A percentile compares a stretch with the other conserved stretches of the same genome.
Evolutionary conservation across 345 rosid genomes (phyloP).

Genomic region (Linum trigynum): DNA sequence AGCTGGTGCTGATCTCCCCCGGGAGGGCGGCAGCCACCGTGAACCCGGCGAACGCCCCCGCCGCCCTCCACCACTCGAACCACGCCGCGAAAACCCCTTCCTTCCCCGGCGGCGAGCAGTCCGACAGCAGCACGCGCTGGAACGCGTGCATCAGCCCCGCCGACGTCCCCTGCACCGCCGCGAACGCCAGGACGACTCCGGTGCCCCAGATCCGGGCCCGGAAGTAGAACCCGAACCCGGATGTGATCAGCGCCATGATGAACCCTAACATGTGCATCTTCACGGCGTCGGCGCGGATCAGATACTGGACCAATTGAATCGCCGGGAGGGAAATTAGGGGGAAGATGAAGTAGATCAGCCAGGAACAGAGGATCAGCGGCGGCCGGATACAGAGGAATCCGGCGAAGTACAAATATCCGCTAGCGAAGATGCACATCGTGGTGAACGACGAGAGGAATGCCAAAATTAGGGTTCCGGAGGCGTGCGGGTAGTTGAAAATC

Average conservation of each 20-base stretch:
- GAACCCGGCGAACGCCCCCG: slow-evolving; percentile 46
- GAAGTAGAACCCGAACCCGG: slow-evolving; percentile 37
- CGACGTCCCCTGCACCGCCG: slow-evolving; percentile 46
- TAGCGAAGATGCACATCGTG: slow-evolving; percentile 48
- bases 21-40: slow-evolving; percentile 37
- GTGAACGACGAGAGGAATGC: slow-evolving; percentile 42
- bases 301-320: slow-evolving; percentile 35
- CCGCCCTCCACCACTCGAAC: slow-evolving; percentile 35
- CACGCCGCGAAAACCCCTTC: slow-evolving; percentile 49
- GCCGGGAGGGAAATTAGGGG: slow-evolving; percentile 38
- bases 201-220: slow-evolving; percentile 28
- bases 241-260: slow-evolving; percentile 31
- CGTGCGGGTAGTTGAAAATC: slow-evolving; percentile 38
- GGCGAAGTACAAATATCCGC: slow-evolving; percentile 27
- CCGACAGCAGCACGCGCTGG: slow-evolving; percentile 37
- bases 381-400: slow-evolving; percentile 47
- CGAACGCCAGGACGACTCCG: slow-evolving; percentile 29
- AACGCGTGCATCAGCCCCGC: slow-evolving; percentile 39
- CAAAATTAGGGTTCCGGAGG: slow-evolving; percentile 29
- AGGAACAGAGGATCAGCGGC: slow-evolving; percentile 26
- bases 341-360: slow-evolving; percentile 43
- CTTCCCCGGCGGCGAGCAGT: slow-evolving; percentile 40
- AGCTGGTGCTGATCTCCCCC: slow-evolving; percentile 27
- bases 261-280: slow-evolving; percentile 51
- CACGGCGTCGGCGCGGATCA: slow-evolving; percentile 27